Evolutionary conservation across 805 yeast species (phyloP), one percentile per base, ranked within the genome.

Genomic region (Yarrowia sp.): DNA sequence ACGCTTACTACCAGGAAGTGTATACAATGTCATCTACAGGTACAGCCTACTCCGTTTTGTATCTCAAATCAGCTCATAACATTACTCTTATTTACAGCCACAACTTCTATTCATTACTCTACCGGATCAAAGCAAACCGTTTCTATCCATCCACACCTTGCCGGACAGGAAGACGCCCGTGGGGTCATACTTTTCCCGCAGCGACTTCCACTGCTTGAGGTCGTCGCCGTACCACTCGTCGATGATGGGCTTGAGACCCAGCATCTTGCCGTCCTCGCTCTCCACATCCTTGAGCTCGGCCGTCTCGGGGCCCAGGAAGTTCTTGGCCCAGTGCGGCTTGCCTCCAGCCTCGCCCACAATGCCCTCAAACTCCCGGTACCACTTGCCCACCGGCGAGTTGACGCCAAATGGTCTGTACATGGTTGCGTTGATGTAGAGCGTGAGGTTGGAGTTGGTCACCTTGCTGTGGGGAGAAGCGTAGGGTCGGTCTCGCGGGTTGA

Each of bases 261-360:
- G 79, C 94, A 90, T 88, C 64, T 87, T 85, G 65, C 86, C 87
- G 65, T 83, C 86, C 60, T 76, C 75, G n/a, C 51, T 60, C 27
- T 44, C 59, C 32, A 44, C 44, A 49, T 39, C 25, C 62, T 76
- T 77, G 41, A 76, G 71, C 51, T 77, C 71, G 59, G 79, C 81
- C 2, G 70, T 70, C 12, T 76, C 73, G 3, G 81, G 76, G 1
- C 96, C 96, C 62, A 88, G 77, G 73, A 90, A 93, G 74, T 91
- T 92, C 78, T 93, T 93, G 16, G 99, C 99, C 99, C 99, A 93
- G 73, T 93, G 99, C 1, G 99, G 99, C 72, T 85, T 88, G 44
- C 99, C 99, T 35, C 88, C 91, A 27, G 87, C 91, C 25, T 83
- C 84, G 56, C 79, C 80, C 79, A 92, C 78, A 1, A 90, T 82